phyloP scores from a whole-genome alignment of 2,329 filamentous ascomycete species.

The Tolypocladium album region DNA sequence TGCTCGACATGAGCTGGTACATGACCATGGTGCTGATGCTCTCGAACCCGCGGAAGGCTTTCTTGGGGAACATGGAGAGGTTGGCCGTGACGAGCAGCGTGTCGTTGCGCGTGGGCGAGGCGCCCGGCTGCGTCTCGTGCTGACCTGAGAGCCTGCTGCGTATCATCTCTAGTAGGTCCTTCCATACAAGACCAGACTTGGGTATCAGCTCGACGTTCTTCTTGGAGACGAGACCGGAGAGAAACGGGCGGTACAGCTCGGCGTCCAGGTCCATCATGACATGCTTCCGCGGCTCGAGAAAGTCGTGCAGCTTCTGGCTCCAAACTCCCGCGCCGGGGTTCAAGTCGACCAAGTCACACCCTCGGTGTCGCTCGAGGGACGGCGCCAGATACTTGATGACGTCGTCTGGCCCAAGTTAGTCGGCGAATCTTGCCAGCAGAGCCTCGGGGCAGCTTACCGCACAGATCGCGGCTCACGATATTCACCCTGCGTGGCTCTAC shows the following conservation, averaged over 20 bases:
- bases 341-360: slow-evolving; percentile 79
- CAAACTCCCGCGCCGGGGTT: slow-evolving; percentile 73
- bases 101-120: slow-evolving; percentile 48
- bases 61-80: slow-evolving; percentile 43
- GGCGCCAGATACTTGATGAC: slow-evolving; percentile 58
- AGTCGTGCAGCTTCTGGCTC: slow-evolving; percentile 65
- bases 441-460: slow-evolving; percentile 23
- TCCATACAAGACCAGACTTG: slow-evolving; percentile 48
- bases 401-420: slow-evolving; percentile 41
- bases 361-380: slow-evolving; percentile 57
- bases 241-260: slow-evolving; percentile 46
- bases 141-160: slow-evolving; percentile 44
- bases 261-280: slow-evolving; percentile 67
- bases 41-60: slow-evolving; percentile 37
- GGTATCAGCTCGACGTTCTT: slow-evolving; percentile 39
- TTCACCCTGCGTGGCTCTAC: slow-evolving; percentile 35
- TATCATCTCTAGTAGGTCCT: slow-evolving; percentile 45
- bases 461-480: slow-evolving; percentile 39
- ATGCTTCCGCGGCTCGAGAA: slow-evolving; percentile 70
- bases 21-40: slow-evolving; percentile 48
- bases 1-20: slow-evolving; percentile 49
- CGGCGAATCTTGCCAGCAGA: neutral
- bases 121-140: slow-evolving; percentile 22
- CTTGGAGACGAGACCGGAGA: slow-evolving; percentile 44
- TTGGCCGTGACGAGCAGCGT: slow-evolving; percentile 66